Base-by-base conservation (phyloP, 2,329 filamentous ascomycete species). In the Xylariaceae sp. region DNA sequence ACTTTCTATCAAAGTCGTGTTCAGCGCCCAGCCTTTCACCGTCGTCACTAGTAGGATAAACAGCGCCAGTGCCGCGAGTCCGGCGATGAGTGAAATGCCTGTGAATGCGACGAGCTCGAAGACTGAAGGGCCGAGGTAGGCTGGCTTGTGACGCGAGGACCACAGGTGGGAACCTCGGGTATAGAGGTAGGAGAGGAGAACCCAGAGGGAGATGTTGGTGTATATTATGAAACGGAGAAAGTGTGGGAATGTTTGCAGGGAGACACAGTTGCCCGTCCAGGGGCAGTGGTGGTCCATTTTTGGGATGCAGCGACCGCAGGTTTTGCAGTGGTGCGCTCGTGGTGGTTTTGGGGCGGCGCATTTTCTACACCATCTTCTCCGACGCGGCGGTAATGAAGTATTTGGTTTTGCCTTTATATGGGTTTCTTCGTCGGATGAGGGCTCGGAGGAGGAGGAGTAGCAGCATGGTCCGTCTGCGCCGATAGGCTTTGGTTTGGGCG, bases 201-300 rank as follows among this genome's bases (percentile, higher is more conserved):
- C 69, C 72, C 84, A 84, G 60, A 90, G 83, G 2, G 86, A 76
- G 13, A 79, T 54, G 63, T 87, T 87, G 22, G 87, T 78, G 66
- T 84, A 92, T 57, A 83, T 66, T 41, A 94, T 75, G 72, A 94
- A 93, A 61, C 89, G 88, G 43, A 91, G 58, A 70, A 94, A 94
- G 72, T 93, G 86, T 7, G 90, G 89, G 63, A 91, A 89, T 1
- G 88, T 92, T 54, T 84, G 86, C 69, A 91, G 81, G 12, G 88
- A 91, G 48, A 94, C 88, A 73, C 90, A 95, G 71, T 92, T 93
- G 55, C 73, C 75, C 3, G 88, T 93, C 89, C 89, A 94, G 2
- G 89, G 88, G 66, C 89, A 94, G 73, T 95, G 89, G 71, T 91
- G 88, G 72, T 92, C 88, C 88, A 92, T 92, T 71, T 84, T 87